A percentile compares a stretch with the other conserved stretches of the same genome.
phyloP scores from a whole-genome alignment of 2,329 filamentous ascomycete genomes.

The Aureobasidium sp. region DNA sequence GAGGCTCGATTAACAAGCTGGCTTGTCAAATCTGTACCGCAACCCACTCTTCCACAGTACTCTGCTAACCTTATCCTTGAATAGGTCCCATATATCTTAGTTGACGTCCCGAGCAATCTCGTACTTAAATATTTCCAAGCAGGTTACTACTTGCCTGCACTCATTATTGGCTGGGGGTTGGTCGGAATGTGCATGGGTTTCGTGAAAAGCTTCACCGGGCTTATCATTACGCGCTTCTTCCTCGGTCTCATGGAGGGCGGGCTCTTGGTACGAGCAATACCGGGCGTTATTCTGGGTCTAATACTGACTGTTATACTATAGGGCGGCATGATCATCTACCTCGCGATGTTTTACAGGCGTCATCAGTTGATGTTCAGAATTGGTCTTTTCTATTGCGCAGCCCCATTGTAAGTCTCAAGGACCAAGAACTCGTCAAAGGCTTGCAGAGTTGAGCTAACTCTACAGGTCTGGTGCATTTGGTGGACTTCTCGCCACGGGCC shows the following conservation, averaged over 20 bases:
- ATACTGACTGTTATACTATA: background rate
- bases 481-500: slow-evolving; percentile 33
- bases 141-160: slow-evolving; percentile 31
- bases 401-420: slow-evolving; percentile 2
- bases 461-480: slow-evolving; percentile 29
- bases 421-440: too few relatives aligned
- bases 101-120: slow-evolving; percentile 29
- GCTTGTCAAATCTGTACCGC: too few relatives aligned
- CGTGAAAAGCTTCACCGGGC: slow-evolving; percentile 30
- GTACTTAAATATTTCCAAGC: slow-evolving; percentile 28
- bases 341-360: slow-evolving; percentile 34
- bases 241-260: slow-evolving; percentile 35
- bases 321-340: slow-evolving; percentile 28
- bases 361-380: slow-evolving; percentile 33
- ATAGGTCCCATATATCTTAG: slow-evolving; percentile 24
- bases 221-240: slow-evolving; percentile 33
- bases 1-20: too few relatives aligned
- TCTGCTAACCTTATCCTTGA: too few relatives aligned
- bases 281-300: too few relatives aligned
- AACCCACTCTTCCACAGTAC: too few relatives aligned
- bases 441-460: too few relatives aligned
- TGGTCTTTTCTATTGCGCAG: slow-evolving; percentile 29
- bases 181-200: slow-evolving; percentile 33
- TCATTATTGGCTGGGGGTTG: slow-evolving; percentile 33
- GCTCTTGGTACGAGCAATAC: slow-evolving; percentile 18